Conservation (phyloP, 352 stramenopile genomes). For the Globisporangium ultimum region DNA sequence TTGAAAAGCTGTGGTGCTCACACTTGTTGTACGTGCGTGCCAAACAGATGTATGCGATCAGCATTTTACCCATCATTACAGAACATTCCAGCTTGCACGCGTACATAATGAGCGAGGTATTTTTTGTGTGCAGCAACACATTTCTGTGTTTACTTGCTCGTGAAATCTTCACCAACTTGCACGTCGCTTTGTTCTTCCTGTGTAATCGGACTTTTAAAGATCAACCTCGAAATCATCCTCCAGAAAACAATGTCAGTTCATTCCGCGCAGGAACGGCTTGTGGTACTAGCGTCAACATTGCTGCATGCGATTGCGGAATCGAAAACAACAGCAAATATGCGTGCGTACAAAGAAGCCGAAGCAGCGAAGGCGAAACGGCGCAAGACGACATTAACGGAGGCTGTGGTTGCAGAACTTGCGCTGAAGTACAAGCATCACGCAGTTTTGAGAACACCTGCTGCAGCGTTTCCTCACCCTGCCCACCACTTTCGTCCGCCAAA, state of each 20-base stretch:
- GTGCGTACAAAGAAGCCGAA: slow-evolving; percentile 32
- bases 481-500: background rate
- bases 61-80: slow-evolving; percentile 39
- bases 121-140: background rate
- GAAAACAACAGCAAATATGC: slow-evolving; percentile 32
- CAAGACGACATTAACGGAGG: slow-evolving; percentile 29
- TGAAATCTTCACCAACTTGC: background rate
- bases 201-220: slow-evolving; percentile 3
- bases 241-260: slow-evolving; percentile 50
- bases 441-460: no score
- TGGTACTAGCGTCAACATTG: slow-evolving; percentile 34
- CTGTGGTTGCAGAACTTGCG: slow-evolving; percentile 22
- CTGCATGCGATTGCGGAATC: slow-evolving; percentile 41
- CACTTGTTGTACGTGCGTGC: background rate
- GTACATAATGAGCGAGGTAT: slow-evolving; percentile 57
- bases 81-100: slow-evolving; percentile 50
- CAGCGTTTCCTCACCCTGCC: background rate
- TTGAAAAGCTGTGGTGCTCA: no score
- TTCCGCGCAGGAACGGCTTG: slow-evolving; percentile 35
- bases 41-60: slow-evolving; percentile 32
- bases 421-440: slow-evolving; percentile 15
- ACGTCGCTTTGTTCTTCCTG: background rate
- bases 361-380: slow-evolving; percentile 27
- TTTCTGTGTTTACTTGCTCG: background rate
- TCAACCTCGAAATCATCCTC: slow-evolving; percentile 34